Percentiles rank a stretch among this genome's conserved stretches.
These are phyloP conservation scores for Hericium coralloides DNA, from an alignment of 768 basidiomycete species.

Conservation along the genomic window DNA sequence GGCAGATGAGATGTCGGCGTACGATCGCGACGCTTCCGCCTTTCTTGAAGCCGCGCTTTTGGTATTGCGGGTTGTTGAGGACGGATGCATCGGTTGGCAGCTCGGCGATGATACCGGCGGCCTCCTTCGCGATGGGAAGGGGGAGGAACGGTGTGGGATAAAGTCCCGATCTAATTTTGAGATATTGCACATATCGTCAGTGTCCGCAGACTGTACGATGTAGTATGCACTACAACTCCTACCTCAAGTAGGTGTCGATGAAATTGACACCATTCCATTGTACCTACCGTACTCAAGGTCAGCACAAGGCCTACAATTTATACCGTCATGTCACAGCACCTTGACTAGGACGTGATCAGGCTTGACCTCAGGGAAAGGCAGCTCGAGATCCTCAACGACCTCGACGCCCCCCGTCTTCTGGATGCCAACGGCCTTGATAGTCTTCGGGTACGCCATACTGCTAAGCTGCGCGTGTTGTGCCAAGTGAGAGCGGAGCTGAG, in stretches of 20 bases:
- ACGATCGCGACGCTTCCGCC: constrained; percentile 74
- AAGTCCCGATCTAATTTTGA: constrained; percentile 41
- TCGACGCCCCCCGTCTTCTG: constrained; percentile 68
- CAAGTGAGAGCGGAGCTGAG: neutral
- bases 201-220: neutral
- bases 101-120: constrained; percentile 63
- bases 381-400: constrained; percentile 55
- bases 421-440: constrained; percentile 65
- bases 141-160: constrained; percentile 55
- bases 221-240: constrained; percentile 18
- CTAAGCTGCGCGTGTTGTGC: neutral
- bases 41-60: constrained; percentile 52
- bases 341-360: constrained; percentile 52
- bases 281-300: constrained; percentile 29
- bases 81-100: constrained; percentile 61
- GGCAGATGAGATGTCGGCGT: constrained; percentile 15
- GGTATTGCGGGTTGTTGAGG: constrained; percentile 50
- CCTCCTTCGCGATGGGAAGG: constrained; percentile 68
- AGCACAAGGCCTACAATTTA: neutral
- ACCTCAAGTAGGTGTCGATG: constrained; percentile 79
- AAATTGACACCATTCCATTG: constrained; percentile 83
- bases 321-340: constrained; percentile 15
- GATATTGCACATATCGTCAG: neutral
- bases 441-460: constrained; percentile 47
- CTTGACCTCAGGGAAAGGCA: constrained; percentile 59